phyloP scores from a whole-genome alignment of 2,329 filamentous ascomycete species.

The Didymella glomerata region DNA sequence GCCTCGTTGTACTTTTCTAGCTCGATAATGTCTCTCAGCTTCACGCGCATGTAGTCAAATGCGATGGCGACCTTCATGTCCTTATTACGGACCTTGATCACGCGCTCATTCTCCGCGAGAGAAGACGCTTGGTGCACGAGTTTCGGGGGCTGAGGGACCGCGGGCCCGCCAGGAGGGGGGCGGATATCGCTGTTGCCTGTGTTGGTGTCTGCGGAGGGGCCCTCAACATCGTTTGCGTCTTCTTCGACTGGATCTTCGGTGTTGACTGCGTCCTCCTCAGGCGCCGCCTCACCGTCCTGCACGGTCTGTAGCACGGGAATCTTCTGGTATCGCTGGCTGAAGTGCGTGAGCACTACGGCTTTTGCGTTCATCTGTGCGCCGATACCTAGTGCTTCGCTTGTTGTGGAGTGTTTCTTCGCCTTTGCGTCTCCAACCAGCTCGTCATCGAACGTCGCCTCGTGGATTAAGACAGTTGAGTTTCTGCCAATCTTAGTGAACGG shows the following conservation, averaged over 20 bases:
- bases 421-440: slow-evolving; percentile 78
- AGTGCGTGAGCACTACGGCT: slow-evolving; percentile 87
- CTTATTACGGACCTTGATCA: slow-evolving; percentile 53
- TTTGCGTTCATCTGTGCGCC: slow-evolving; percentile 81
- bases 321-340: slow-evolving; percentile 92
- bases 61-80: slow-evolving; percentile 74
- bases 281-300: slow-evolving; percentile 36
- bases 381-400: slow-evolving; percentile 81
- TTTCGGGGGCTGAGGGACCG: slow-evolving; percentile 21
- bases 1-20: slow-evolving; percentile 70
- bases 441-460: slow-evolving; percentile 96
- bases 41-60: slow-evolving; percentile 81
- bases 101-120: slow-evolving; percentile 31
- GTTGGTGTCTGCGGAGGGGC: slow-evolving; percentile 27
- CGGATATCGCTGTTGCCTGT: slow-evolving; percentile 37
- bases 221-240: slow-evolving; percentile 34
- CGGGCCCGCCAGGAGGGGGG: slow-evolving; percentile 11
- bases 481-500: slow-evolving; percentile 75
- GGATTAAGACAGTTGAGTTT: slow-evolving; percentile 83
- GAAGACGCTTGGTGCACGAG: slow-evolving; percentile 23
- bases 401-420: slow-evolving; percentile 91
- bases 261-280: slow-evolving; percentile 1
- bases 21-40: slow-evolving; percentile 73
- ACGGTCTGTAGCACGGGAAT: slow-evolving; percentile 62
- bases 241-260: slow-evolving; percentile 38